Evolutionary conservation across 208 protist genomes (phyloP), one percentile per base, ranked within the genome.

Genomic region (Naegleria fowleri): DNA sequence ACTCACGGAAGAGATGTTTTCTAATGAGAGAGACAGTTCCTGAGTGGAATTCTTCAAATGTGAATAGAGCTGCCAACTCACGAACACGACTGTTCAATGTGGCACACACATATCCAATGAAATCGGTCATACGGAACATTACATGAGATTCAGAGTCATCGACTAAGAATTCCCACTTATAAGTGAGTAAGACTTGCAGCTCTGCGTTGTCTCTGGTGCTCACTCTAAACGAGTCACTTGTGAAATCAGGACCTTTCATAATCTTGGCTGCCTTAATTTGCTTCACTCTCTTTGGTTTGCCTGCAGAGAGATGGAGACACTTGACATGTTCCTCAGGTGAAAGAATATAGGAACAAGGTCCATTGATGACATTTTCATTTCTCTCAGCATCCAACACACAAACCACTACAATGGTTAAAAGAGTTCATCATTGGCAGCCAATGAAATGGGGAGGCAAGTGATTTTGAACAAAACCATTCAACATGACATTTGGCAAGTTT

Each of bases 61-160:
- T 94, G 48, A 95, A 95, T 0, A 92, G 88, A 4, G 98, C 98
- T 7, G 99, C 97, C 48, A 96, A 97, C 39, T 97, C 98, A 91
- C 98, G 96, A 86, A 99, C 96, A 55, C 97, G 95, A 2, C 96
- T 97, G 5, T 97, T 98, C 85, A 99, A 97, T n/a, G 97, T 97
- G 93, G 99, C 99, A 95, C 98, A 99, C 90, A 94, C 95, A 91
- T 99, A 97, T 40, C 98, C 98, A 90, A 99, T 96, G 93, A 99
- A 99, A 94, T 99, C 98, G 5, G 98, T 97, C 51, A 98, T 96
- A 5, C 95, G 94, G 93, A 99, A 99, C 51, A 97, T 93, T 55
- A 95, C 96, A 40, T 58, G 79, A n/a, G 92, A 83, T 58, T 93
- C 93, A 16, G 92, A 92, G 41, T 94, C 93, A 59, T 87, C 90